Base-by-base conservation (phyloP, 1,284 basidiomycete genomes). In the Puccinia sorghi region DNA sequence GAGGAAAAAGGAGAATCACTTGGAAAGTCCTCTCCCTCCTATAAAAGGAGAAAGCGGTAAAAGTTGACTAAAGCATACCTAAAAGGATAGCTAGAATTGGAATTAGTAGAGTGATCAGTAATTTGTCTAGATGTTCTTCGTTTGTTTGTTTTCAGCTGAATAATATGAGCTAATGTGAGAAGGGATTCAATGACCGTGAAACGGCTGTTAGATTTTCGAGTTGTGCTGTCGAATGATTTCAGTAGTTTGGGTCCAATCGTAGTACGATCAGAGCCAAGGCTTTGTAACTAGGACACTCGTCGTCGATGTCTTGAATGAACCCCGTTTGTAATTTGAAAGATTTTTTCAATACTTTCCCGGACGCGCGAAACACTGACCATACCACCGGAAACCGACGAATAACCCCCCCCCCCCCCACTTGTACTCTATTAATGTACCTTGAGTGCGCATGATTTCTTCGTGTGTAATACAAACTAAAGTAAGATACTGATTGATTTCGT, bases 381-480 rank as follows among this genome's bases (percentile, higher is more conserved):
- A 13, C 46, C 39, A 50, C 37, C n/a, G 41, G 25, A 69, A 2
- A 32, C 2, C 5, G 11, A 25, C 3, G 27, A 8, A 13, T 46
- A 52, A 37, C 12, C 37, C 15, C 39, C 9, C 41, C 15, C 2
- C 41, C 27, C 41, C 56, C 46, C n/a, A 75, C 73, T 75, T 75
- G 73, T 75, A 75, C 50, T 75, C 73, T 25, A 75, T 75, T 37
- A 75, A 56, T 25, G 56, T 75, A 39, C 61, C 73, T 39, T 67
- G 61, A 41, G 59, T 64, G 46, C 63, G 59, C 73, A 75, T 75
- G 48, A 75, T 61, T 66, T 75, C 73, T 57, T 75, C 73, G 50
- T 75, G 73, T 50, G 73, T 54, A 25, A 75, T 75, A 32, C 73
- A 75, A 22, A 75, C 73, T n/a, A 75, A 37, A 43, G 61, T 75